These are phyloP conservation scores for Plantago lanceolata DNA, from an alignment of 305 asterid species.

Conservation along the genomic window DNA sequence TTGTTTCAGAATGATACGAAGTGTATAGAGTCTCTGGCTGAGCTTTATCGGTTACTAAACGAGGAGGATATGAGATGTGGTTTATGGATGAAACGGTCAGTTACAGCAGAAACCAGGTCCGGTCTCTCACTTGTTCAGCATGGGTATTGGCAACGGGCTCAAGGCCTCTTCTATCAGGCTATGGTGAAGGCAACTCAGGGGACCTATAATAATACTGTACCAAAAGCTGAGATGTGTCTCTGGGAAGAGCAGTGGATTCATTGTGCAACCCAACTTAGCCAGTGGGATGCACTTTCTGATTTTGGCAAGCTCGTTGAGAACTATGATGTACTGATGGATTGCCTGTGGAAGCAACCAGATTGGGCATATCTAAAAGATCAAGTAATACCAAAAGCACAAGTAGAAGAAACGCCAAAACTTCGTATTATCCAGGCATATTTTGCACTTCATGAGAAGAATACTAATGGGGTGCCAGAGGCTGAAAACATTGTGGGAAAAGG, in stretches of 20 bases:
- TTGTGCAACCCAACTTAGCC: conserved; percentile 97
- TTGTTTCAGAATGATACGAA: conserved; percentile 83
- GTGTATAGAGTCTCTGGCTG: conserved; percentile 98
- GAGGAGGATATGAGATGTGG: conserved; percentile 99
- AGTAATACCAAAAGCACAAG: conserved; percentile 96
- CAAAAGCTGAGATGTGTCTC: conserved; percentile 99
- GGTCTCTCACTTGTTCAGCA: conserved; percentile 99
- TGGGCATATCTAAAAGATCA: conserved; percentile 89
- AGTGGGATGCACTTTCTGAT: conserved; percentile 94
- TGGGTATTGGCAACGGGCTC: conserved; percentile 99
- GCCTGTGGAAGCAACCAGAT: conserved; percentile 99
- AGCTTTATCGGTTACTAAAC: conserved; percentile 93
- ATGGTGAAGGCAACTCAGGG: conserved; percentile 99
- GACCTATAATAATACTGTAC: conserved; percentile 90
- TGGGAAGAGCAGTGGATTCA: conserved; percentile 99
- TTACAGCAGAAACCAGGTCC: conserved; percentile 90
- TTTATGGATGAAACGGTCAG: conserved; percentile 92
- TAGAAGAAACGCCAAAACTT: conserved; percentile 96
- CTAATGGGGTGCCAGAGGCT: conserved; percentile 87
- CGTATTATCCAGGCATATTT: conserved; percentile 94
- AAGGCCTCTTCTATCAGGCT: conserved; percentile 93
- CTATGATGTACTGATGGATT: conserved; percentile 88
- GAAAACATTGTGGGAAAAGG: conserved; percentile 93
- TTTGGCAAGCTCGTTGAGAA: conserved; percentile 91
- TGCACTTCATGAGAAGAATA: conserved; percentile 94